Conservation (phyloP, 2,329 filamentous ascomycete species). For the Oidium heveae region DNA sequence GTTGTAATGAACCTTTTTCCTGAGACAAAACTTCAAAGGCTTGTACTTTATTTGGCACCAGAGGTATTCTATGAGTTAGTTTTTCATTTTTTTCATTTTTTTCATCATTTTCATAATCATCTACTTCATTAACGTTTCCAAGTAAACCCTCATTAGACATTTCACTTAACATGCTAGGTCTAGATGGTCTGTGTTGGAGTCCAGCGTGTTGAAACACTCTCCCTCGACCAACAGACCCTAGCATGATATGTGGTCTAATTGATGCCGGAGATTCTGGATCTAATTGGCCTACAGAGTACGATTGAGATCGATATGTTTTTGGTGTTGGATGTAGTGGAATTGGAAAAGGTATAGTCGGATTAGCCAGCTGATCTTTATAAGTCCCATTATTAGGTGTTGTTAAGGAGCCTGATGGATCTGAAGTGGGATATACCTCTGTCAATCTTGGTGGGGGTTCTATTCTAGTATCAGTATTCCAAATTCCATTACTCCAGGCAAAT, state of each 20-base stretch:
- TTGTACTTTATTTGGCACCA: slow-evolving; percentile 24
- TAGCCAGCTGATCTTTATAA: slow-evolving; percentile 29
- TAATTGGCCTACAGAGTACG: slow-evolving; percentile 81
- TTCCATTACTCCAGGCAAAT: slow-evolving; percentile 56
- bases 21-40: slow-evolving; percentile 36
- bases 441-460: slow-evolving; percentile 55
- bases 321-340: slow-evolving; percentile 75
- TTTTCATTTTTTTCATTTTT: slow-evolving; percentile 17
- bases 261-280: slow-evolving; percentile 32
- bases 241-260: slow-evolving; percentile 5
- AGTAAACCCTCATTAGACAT: slow-evolving; percentile 39
- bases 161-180: slow-evolving; percentile 51
- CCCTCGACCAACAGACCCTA: slow-evolving; percentile 10
- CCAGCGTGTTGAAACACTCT: slow-evolving; percentile 31
- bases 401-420: slow-evolving; percentile 31
- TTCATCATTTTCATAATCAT: slow-evolving; percentile 25
- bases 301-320: slow-evolving; percentile 86
- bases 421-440: slow-evolving; percentile 50
- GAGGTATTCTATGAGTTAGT: slow-evolving; percentile 27
- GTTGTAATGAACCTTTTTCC: slow-evolving; percentile 36
- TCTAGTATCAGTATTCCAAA: slow-evolving; percentile 51
- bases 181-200: slow-evolving; percentile 59
- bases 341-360: slow-evolving; percentile 53
- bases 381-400: slow-evolving; percentile 15
- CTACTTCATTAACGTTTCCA: slow-evolving; percentile 44